Evolutionary conservation across 2,329 filamentous ascomycete genomes (phyloP).

Genomic region (Pseudogymnoascus sp.): DNA sequence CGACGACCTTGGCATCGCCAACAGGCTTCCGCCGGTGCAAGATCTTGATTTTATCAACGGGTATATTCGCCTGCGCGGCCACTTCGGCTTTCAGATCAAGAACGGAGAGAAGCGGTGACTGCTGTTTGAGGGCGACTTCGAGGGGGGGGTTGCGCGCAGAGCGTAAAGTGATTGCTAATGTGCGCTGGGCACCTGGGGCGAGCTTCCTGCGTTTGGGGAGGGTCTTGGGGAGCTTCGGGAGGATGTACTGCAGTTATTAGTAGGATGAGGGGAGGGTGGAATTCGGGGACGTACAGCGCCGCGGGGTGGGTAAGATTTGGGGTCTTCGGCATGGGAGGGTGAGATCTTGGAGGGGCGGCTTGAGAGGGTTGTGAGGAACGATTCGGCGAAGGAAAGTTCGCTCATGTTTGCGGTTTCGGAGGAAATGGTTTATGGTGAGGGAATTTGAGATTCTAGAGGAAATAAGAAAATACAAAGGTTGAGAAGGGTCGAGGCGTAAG

Average conservation of each 20-base stretch:
- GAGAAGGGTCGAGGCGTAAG: background rate
- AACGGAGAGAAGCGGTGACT: constrained; percentile 63
- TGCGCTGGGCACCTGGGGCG: constrained; percentile 47
- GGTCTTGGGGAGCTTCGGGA: constrained; percentile 55
- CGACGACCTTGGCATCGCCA: constrained; percentile 66
- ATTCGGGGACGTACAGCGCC: constrained; percentile 55
- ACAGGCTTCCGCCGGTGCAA: constrained; percentile 84
- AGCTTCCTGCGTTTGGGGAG: constrained; percentile 40
- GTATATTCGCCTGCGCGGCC: constrained; percentile 53
- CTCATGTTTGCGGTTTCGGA: constrained; percentile 47
- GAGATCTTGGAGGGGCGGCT: constrained; percentile 71
- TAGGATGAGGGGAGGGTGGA: background rate
- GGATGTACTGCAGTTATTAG: constrained; percentile 51
- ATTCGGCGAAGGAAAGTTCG: constrained; percentile 79
- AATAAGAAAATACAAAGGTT: background rate
- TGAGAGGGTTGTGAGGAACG: constrained; percentile 75
- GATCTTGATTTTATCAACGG: constrained; percentile 75
- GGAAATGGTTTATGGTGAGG: background rate
- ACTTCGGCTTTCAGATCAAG: constrained; percentile 71
- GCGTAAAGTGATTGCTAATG: constrained; percentile 57
- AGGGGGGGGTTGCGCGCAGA: constrained; percentile 70
- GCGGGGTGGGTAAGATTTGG: constrained; percentile 67
- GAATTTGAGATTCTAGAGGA: background rate
- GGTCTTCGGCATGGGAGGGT: constrained; percentile 86
- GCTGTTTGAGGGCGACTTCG: constrained; percentile 57